Evolutionary conservation across 2,329 filamentous ascomycete genomes (phyloP), one percentile per base, ranked within the genome.

Genomic region (Stemphylium vesicarium): DNA sequence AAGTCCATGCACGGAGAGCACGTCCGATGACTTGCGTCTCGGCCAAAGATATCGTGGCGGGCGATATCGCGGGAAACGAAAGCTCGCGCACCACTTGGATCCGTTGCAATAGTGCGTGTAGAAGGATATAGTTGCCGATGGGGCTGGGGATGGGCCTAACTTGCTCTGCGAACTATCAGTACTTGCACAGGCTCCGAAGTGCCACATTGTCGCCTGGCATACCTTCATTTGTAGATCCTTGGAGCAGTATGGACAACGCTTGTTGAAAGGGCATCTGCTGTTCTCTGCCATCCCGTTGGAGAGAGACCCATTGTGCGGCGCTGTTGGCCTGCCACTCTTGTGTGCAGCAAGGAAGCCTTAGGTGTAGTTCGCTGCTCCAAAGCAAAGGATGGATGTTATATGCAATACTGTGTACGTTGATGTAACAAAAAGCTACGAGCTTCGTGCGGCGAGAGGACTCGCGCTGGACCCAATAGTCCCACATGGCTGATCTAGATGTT

Each of bases 1-100:
- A 69, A 7, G 72, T 74, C 72, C 73, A 76, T 7, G 63, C 67
- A 15, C 66, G 69, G 13, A 75, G 68, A 1, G 72, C 66, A 13
- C 65, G 65, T 16, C 65, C 53, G 6, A 72, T 59, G 0, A 57
- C 60, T 18, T 69, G 63, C 4, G 69, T 50, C 24, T 71, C 69
- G 4, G 57, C 41, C 0, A 56, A 22, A 3, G 67, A 64, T 2
- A 69, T 64, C 1, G 60, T 63, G 8, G 62, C 58, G 3, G 60
- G 57, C 0, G 65, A 59, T 1, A 59, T 59, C 0, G 67, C 52
- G 2, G 66, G 60, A 22, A 66, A 64, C 1, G 69, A 66, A 1
- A 71, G 63, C 42, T 71, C 64, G 8, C 64, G 64, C 4, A 71
- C 62, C 22, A 70, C 62, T 20, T 70, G 65, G 13, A 70, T 71